Evolutionary conservation across 192 early-diverging fungal species (phyloP).

Genomic region (Mortierella antarctica): DNA sequence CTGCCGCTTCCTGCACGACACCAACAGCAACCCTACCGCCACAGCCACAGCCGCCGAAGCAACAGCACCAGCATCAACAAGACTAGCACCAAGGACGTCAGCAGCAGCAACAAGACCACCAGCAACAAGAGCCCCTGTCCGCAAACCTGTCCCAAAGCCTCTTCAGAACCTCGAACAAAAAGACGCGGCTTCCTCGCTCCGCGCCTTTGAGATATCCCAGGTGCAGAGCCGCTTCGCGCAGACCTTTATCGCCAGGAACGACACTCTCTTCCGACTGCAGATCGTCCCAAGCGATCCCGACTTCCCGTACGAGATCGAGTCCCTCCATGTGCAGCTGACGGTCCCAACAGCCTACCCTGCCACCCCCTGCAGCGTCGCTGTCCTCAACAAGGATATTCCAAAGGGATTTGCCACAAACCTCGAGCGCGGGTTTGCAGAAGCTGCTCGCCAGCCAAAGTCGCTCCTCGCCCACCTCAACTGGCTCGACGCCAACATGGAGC

Average conservation of each 20-base stretch:
- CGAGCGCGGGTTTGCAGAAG: constrained; percentile 67
- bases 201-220: constrained; percentile 38
- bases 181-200: neutral
- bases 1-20: constrained; percentile 20
- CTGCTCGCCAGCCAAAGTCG: constrained; percentile 53
- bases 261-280: constrained; percentile 18
- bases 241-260: neutral
- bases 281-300: constrained; percentile 74
- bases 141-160: constrained; percentile 21
- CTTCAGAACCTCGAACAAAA: constrained; percentile 17
- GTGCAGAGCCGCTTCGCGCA: constrained; percentile 20
- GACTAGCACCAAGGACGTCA: no score
- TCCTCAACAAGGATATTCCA: constrained; percentile 65
- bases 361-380: constrained; percentile 37
- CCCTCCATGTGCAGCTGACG: constrained; percentile 67
- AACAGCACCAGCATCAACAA: neutral
- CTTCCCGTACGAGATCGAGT: constrained; percentile 80
- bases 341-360: constrained; percentile 68
- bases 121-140: constrained; percentile 15
- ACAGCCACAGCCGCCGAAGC: neutral
- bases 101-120: neutral
- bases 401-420: constrained; percentile 62
- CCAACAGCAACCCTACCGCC: neutral
- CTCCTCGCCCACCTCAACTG: constrained; percentile 62
- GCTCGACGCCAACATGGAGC: constrained; percentile 74